Percentiles rank a stretch among this genome's conserved stretches.
Conservation (phyloP, 2,329 filamentous ascomycete genomes). For the Microcyclosporella mali region DNA sequence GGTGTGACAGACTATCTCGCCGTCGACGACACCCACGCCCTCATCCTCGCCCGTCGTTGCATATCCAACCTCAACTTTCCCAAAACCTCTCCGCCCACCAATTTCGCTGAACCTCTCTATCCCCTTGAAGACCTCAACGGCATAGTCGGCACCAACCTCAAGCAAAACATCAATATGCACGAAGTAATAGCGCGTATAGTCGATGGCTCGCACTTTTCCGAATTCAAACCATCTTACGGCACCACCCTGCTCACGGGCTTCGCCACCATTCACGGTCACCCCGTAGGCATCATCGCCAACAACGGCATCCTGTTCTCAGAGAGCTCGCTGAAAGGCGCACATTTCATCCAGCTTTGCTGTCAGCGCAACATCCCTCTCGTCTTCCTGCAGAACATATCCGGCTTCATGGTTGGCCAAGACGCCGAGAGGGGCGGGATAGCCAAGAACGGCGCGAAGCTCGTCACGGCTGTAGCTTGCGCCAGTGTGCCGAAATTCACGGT, state of each 20-base stretch:
- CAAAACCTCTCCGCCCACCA: slow-evolving; percentile 31
- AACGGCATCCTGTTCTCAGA: slow-evolving; percentile 92
- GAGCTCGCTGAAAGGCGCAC: slow-evolving; percentile 84
- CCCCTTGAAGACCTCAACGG: slow-evolving; percentile 73
- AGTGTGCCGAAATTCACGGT: slow-evolving; percentile 96
- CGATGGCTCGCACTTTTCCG: slow-evolving; percentile 80
- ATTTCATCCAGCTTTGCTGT: slow-evolving; percentile 92
- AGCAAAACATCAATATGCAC: slow-evolving; percentile 75
- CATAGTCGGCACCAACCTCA: slow-evolving; percentile 84
- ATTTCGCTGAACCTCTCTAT: slow-evolving; percentile 71
- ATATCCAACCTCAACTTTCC: slow-evolving; percentile 90
- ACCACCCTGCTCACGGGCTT: slow-evolving; percentile 82
- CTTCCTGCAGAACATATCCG: slow-evolving; percentile 93
- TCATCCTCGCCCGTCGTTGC: slow-evolving; percentile 76
- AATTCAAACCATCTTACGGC: slow-evolving; percentile 92
- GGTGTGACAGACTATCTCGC: slow-evolving; percentile 94
- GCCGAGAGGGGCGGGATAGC: slow-evolving; percentile 93
- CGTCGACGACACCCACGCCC: slow-evolving; percentile 85
- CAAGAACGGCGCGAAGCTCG: slow-evolving; percentile 95
- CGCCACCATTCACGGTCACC: slow-evolving; percentile 80
- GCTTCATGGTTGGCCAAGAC: slow-evolving; percentile 95
- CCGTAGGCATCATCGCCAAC: slow-evolving; percentile 89
- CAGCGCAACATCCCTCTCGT: slow-evolving; percentile 85
- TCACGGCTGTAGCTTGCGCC: slow-evolving; percentile 89
- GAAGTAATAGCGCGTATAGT: slow-evolving; percentile 91